Conservation (phyloP, 148 eudicot genomes). For the Camellia sinensis region DNA sequence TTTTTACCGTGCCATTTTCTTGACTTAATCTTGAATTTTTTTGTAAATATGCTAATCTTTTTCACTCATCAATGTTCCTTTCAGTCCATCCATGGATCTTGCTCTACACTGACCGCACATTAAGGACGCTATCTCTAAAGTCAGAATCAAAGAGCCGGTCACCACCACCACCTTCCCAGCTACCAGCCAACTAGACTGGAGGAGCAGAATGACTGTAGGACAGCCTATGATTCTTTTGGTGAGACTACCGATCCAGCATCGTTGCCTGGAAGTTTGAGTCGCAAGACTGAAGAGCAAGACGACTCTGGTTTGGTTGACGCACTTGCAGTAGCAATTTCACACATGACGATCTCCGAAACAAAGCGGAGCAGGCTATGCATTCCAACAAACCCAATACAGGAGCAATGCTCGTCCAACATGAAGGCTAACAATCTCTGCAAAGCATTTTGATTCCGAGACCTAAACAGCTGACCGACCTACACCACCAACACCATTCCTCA, state of each 20-base stretch:
- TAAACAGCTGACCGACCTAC: constrained; percentile 20
- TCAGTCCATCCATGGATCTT: constrained; percentile 89
- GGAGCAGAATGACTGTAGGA: constrained; percentile 23
- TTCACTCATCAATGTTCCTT: background rate
- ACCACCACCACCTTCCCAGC: constrained; percentile 22
- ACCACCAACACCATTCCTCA: background rate
- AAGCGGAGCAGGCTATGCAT: constrained; percentile 55
- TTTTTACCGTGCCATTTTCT: too few relatives aligned
- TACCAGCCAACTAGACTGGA: constrained; percentile 13
- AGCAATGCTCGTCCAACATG: constrained; percentile 44
- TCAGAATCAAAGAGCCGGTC: constrained; percentile 40
- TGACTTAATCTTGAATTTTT: background rate
- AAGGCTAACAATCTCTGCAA: constrained; percentile 55
- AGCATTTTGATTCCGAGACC: constrained; percentile 46
- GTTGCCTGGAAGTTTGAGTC: constrained; percentile 9
- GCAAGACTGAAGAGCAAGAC: constrained; percentile 16
- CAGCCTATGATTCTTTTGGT: constrained; percentile 14
- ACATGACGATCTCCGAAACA: constrained; percentile 58
- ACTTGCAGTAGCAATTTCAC: constrained; percentile 61
- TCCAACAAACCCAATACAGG: constrained; percentile 42
- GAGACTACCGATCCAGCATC: constrained; percentile 25
- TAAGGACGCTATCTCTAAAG: constrained; percentile 49
- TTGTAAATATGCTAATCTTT: background rate
- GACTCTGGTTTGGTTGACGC: constrained; percentile 57
- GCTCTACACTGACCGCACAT: constrained; percentile 67